These are phyloP conservation scores for Trebouxia sp. DNA, from an alignment of 139 green algal genomes.

Conservation along the genomic window DNA sequence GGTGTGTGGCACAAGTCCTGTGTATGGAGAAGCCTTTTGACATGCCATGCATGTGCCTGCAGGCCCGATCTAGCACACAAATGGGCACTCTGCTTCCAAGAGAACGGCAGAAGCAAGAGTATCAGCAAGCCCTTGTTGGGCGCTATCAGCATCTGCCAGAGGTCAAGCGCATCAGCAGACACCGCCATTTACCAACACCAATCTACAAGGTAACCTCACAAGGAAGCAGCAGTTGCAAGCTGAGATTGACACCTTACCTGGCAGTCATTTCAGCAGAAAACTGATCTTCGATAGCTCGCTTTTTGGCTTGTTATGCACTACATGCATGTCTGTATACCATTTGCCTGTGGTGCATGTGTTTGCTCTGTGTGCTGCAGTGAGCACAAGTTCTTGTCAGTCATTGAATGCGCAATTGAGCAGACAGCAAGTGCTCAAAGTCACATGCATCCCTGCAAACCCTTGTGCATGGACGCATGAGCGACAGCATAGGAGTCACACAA, in stretches of 20 bases:
- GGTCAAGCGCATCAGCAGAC: conserved; percentile 83
- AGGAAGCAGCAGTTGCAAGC: neutral
- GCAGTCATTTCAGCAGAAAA: neutral
- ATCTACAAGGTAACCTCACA: conserved; percentile 88
- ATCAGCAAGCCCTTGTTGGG: conserved; percentile 86
- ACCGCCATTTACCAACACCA: conserved; percentile 82
- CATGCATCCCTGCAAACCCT: too few relatives aligned
- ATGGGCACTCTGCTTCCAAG: conserved; percentile 84
- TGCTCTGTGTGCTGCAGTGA: neutral
- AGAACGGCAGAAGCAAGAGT: conserved; percentile 83
- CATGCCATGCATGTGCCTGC: too few relatives aligned
- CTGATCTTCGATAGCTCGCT: neutral
- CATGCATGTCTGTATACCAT: neutral
- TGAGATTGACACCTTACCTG: neutral
- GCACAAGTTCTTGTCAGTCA: too few relatives aligned
- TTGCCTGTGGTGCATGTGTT: neutral
- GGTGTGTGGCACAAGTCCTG: too few relatives aligned
- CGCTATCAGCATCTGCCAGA: conserved; percentile 96
- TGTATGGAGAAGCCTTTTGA: too few relatives aligned
- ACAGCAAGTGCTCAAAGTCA: too few relatives aligned
- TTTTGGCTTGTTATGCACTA: neutral
- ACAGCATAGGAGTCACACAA: too few relatives aligned
- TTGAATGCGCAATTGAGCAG: too few relatives aligned
- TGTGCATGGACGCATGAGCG: too few relatives aligned
- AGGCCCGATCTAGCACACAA: conserved; percentile 87